Evolutionary conservation across 2,329 filamentous ascomycete genomes (phyloP), one percentile per base, ranked within the genome.

Genomic region (Nigrospora oryzae): DNA sequence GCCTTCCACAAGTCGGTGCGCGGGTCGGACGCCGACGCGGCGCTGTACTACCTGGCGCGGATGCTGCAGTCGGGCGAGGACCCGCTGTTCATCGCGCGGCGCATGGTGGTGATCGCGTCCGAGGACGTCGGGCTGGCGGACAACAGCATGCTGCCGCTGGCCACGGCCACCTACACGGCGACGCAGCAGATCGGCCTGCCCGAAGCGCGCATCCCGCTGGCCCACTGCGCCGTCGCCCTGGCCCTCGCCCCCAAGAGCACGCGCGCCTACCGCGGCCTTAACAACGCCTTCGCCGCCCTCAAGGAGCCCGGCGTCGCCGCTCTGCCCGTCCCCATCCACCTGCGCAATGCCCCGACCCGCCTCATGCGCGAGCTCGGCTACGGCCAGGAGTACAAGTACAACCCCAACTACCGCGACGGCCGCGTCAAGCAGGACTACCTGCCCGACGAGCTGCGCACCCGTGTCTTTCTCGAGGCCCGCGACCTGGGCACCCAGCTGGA

Each of bases 1-100:
- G 93, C 93, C 30, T 93, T 97, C 56, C 93, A 97, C 74, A 98
- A 98, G 59, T 89, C 89, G 3, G 83, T 97, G 11, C 85, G 93
- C 38, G 93, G 93, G 36, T 85, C 81, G 45, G 84, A 96, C 57
- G 65, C 91, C 0, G 86, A 97, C 62, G 93, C 91, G 0, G 78
- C 91, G 0, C 75, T 98, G 1, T 98, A 97, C 69, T 98, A 97
- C 63, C 79, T 98, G 2, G 88, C 87, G 0, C 84, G 93, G 33
- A 98, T 98, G 93, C 79, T 98, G 5, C 86, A 95, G 57, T 93
- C 87, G 0, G 91, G 91, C 47, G 91, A 97, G 64, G 93, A 97
- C 56, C 88, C 91, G 0, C 73, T 96, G 1, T 97, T 91, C 64
- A 83, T 98, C 45, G 91, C 93, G 5, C 81, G 93, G 1, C 84